phyloP scores from a whole-genome alignment of 1,284 basidiomycete species.

The Caloboletus inedulis region DNA sequence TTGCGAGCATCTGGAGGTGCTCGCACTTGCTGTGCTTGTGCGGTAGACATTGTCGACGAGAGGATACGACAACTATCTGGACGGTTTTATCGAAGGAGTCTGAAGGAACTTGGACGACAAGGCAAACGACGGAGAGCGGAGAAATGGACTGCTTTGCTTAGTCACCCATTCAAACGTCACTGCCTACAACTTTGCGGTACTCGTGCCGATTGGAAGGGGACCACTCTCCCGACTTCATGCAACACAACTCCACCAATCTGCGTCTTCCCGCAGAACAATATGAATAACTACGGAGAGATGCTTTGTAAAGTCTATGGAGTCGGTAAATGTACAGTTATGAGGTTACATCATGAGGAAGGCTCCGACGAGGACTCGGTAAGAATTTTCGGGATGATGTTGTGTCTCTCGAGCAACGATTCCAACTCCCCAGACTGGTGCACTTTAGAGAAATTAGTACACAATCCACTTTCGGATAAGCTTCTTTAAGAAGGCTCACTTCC shows the following conservation, averaged over 20 bases:
- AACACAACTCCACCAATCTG: neutral
- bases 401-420: constrained; percentile 76
- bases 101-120: neutral
- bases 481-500: constrained; percentile 62
- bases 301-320: constrained; percentile 2
- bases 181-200: too few species aligned
- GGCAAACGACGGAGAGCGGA: neutral
- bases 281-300: neutral
- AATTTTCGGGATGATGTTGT: constrained; percentile 56
- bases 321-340: neutral
- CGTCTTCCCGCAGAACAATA: too few species aligned
- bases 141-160: constrained; percentile 11
- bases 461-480: neutral
- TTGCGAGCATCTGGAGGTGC: constrained; percentile 76
- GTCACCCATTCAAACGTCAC: constrained; percentile 2
- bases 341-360: constrained; percentile 10
- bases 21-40: constrained; percentile 66
- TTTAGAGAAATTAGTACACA: constrained; percentile 30
- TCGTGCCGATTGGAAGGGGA: too few species aligned
- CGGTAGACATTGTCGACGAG: constrained; percentile 33
- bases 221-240: neutral
- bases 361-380: constrained; percentile 11
- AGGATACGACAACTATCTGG: neutral
- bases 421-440: constrained; percentile 98
- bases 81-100: neutral